Conservation (phyloP, 306 rosid genomes). For the Rubus idaeus region DNA sequence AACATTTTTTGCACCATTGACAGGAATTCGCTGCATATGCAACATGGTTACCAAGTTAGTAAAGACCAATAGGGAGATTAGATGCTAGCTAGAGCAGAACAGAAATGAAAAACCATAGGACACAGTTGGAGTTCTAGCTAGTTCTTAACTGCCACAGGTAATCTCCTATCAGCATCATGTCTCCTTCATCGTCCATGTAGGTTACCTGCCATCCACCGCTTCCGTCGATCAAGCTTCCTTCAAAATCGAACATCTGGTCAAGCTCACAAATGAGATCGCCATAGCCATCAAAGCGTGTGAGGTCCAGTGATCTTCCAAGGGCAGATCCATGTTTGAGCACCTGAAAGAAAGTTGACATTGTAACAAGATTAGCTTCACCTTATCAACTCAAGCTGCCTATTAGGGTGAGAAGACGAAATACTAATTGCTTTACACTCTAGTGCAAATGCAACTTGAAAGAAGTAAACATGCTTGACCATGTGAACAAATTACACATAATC, state of each 20-base stretch:
- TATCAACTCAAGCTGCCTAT: neutral
- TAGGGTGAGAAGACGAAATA: neutral
- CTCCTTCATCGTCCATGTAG: conserved; percentile 48
- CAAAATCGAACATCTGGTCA: conserved; percentile 59
- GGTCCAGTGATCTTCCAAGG: conserved; percentile 66
- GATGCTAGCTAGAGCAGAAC: neutral
- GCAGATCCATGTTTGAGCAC: conserved; percentile 59
- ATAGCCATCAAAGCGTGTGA: conserved; percentile 43
- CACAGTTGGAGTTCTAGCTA: conserved; percentile 1
- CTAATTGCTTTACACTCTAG: neutral
- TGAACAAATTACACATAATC: neutral
- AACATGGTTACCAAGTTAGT: conserved; percentile 3
- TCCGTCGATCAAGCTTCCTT: conserved; percentile 52
- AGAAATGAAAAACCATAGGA: neutral
- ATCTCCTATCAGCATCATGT: conserved; percentile 46
- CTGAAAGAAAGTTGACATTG: conserved; percentile 33
- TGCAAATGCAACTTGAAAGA: neutral
- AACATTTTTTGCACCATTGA: conserved; percentile 45
- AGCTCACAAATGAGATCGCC: conserved; percentile 50
- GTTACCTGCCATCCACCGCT: conserved; percentile 61
- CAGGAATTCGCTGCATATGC: conserved; percentile 53
- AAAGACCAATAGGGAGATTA: neutral
- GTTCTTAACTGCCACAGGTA: conserved; percentile 60
- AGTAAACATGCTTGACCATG: neutral
- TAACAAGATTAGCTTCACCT: neutral